Evolutionary conservation across 106 monocot species (phyloP), one percentile per base, ranked within the genome.

Genomic region (Allium cepa): DNA sequence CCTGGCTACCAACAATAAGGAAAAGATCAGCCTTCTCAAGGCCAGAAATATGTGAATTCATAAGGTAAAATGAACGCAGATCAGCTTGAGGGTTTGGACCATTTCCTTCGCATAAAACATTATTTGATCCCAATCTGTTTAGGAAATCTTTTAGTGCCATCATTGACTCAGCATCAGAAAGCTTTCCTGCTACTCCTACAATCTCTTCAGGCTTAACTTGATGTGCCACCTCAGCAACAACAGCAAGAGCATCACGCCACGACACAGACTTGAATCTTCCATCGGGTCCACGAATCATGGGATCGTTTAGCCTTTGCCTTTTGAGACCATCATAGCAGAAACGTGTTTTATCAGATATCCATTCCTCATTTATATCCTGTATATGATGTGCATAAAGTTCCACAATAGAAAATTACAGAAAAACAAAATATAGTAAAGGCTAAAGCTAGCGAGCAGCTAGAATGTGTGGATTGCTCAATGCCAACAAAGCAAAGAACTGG

Each of bases 161-260:
- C 99, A 99, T 99, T 57, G 99, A 99, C 76, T 99, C 99, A 60
- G 99, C 99, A 78, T 99, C 99, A 67, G 92, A 99, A 68, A 99
- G 93, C 64, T 83, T 77, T 2, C 99, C 99, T 62, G 99, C 99
- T 78, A 99, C 81, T 67, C 99, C 99, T 73, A 90, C 85, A 59
- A 99, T 99, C 81, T 99, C 99, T 67, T 93, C 80, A 57, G 93
- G 80, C 64, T 87, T 87, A 72, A 99, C 99, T 75, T 93, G 80
- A 69, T 85, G 84, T 58, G 79, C 76, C 74, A 90, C 90, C 76
- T 99, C 93, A 76, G 93, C 82, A 72, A 99, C 87, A 7, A 93
- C 70, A 22, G 92, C 79, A 73, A 99, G 92, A 26, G 99, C 93
- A 76, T 99, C 99, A 71, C 75, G 82, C 99, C 99, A 99, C 22